Conservation (phyloP, 805 yeast species). For the Spathaspora passalidarum region DNA sequence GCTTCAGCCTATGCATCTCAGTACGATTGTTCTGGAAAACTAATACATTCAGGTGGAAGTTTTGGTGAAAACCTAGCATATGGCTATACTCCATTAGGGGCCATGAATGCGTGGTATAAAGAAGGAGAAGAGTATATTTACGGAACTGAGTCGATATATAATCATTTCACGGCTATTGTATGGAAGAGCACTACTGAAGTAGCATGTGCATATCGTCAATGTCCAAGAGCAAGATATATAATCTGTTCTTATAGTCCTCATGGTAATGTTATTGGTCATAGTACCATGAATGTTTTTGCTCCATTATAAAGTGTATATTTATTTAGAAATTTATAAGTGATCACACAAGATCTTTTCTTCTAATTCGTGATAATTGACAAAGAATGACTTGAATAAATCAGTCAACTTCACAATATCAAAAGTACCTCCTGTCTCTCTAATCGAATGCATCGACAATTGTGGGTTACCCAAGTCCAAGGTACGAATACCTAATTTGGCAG, state of each 20-base stretch:
- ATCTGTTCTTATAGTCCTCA: constrained; percentile 35
- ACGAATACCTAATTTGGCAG: constrained; percentile 82
- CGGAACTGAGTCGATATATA: constrained; percentile 23
- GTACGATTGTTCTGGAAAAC: constrained; percentile 33
- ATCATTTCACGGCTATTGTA: constrained; percentile 38
- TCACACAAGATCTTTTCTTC: constrained; percentile 28
- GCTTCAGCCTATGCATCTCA: constrained; percentile 29
- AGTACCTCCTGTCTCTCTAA: constrained; percentile 87
- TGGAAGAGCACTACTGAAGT: constrained; percentile 32
- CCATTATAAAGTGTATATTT: constrained; percentile 5
- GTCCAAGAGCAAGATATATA: constrained; percentile 36
- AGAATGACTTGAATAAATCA: constrained; percentile 61
- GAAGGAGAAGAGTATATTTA: constrained; percentile 31
- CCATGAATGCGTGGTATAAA: constrained; percentile 39
- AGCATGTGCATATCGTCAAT: constrained; percentile 35
- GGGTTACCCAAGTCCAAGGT: constrained; percentile 91
- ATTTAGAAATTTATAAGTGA: constrained; percentile 3
- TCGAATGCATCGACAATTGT: constrained; percentile 89
- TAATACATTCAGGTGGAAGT: constrained; percentile 33
- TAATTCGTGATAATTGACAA: constrained; percentile 31
- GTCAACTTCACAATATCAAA: constrained; percentile 65
- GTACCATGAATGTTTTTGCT: constrained; percentile 23
- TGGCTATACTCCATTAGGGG: constrained; percentile 32
- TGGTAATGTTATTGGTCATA: constrained; percentile 28
- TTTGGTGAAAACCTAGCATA: constrained; percentile 41